Evolutionary conservation across 2,329 filamentous ascomycete species (phyloP), one percentile per base, ranked within the genome.

Genomic region (Clonostachys chloroleuca): DNA sequence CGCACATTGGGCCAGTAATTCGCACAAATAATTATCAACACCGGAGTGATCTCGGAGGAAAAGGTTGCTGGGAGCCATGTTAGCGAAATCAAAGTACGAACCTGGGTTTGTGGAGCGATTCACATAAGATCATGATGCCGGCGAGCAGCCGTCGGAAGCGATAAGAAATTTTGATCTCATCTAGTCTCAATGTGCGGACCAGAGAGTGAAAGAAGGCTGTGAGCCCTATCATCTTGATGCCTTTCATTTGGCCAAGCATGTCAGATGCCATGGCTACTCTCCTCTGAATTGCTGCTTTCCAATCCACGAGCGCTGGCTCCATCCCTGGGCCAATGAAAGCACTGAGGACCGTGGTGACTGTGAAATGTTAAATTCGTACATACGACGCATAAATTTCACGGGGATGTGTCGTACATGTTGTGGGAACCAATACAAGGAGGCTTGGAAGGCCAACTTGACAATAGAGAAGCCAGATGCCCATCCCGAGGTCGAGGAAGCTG

Each of bases 151-250:
- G 60, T 48, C 70, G 56, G 40, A 66, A 70, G 7, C 56, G 54
- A 40, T 59, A 61, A 0, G 70, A 72, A 1, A 68, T 51, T 5
- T 59, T 56, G n/a, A 74, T 51, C 51, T 73, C 71, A 2, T 57
- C 45, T 1, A 64, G 53, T 12, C 71, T 59, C 1, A 72, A 50
- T 12, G 56, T 46, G 36, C 70, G 68, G 2, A 73, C 49, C 14
- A 61, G 55, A 2, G 50, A 40, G 5, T 55, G 52, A 18, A 72
- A 54, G 33, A 56, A 61, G 30, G 62, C 57, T 2, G 60, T 62
- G 5, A 73, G 57, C 0, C 71, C 72, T 52, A 66, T 66, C 63
- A 74, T 70, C 43, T 73, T 74, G 47, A 74, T 57, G 3, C 65
- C 63, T 47, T 72, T 73, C 51, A 74, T 72, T 12, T 63, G 60